Evolutionary conservation across 345 rosid species (phyloP).

Genomic region (Acer campestre): DNA sequence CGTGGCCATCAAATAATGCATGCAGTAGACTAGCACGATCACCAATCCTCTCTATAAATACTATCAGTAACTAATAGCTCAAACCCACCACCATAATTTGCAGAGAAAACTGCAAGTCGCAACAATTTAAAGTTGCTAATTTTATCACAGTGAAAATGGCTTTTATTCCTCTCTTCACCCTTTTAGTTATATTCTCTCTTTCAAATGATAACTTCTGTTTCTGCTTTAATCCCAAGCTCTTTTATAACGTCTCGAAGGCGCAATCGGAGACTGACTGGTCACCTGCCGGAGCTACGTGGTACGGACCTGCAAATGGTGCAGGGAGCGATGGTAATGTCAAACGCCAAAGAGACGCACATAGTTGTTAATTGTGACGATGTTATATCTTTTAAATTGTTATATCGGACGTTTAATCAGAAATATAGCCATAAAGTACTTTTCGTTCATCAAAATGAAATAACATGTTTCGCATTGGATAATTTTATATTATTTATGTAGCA

Average conservation of each 20-base stretch:
- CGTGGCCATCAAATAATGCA: neutral
- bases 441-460: too few species aligned
- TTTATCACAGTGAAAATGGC: neutral
- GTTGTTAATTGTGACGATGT: neutral
- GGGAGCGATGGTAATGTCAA: slow-evolving; percentile 51
- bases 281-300: slow-evolving; percentile 66
- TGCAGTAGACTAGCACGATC: neutral
- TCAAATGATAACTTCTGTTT: slow-evolving; percentile 21
- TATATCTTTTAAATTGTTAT: too few species aligned
- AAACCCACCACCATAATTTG: neutral
- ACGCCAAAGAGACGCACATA: neutral
- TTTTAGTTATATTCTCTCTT: slow-evolving; percentile 9
- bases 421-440: too few species aligned
- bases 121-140: neutral
- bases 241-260: slow-evolving; percentile 28
- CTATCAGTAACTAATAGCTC: neutral
- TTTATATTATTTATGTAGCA: neutral
- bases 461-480: neutral
- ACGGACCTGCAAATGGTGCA: slow-evolving; percentile 50
- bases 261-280: slow-evolving; percentile 32
- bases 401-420: too few species aligned
- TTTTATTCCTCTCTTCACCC: neutral
- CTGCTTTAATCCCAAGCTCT: slow-evolving; percentile 43
- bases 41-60: neutral
- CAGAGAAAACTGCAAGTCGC: neutral